Evolutionary conservation across 768 basidiomycete species (phyloP).

Genomic region (Leccinum pellstonianum): DNA sequence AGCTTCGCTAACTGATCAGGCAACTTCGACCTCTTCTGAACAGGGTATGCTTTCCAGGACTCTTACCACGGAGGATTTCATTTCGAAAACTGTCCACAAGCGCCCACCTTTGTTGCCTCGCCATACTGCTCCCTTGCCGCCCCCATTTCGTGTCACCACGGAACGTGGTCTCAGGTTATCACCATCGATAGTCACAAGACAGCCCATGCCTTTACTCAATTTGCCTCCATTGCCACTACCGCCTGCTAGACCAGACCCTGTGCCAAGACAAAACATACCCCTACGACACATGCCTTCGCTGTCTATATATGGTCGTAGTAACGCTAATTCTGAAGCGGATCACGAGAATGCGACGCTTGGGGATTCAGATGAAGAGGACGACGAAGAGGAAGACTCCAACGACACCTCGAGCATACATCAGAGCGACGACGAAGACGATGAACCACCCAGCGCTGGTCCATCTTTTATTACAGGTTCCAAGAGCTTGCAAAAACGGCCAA

Average conservation of each 20-base stretch:
- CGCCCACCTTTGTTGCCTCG: constrained; percentile 10
- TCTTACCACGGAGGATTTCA: background rate
- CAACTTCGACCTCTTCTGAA: constrained; percentile 3
- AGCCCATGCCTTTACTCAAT: constrained; percentile 46
- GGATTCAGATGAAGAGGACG: constrained; percentile 38
- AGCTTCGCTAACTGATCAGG: constrained; percentile 1
- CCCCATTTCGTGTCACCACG: constrained; percentile 26
- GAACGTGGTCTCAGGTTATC: constrained; percentile 43
- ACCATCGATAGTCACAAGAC: constrained; percentile 45
- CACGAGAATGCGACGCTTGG: constrained; percentile 20
- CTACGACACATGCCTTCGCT: constrained; percentile 58
- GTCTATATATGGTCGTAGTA: constrained; percentile 36
- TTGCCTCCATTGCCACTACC: constrained; percentile 48
- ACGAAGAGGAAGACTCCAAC: constrained; percentile 34
- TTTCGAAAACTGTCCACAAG: constrained; percentile 3
- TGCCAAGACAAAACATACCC: constrained; percentile 27
- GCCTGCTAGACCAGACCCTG: constrained; percentile 11
- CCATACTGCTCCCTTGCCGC: constrained; percentile 17
- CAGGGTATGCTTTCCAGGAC: background rate
- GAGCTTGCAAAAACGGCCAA: constrained; percentile 13
- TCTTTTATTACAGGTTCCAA: constrained; percentile 9
- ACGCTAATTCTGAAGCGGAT: constrained; percentile 23
- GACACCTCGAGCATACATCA: constrained; percentile 36
- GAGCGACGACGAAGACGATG: constrained; percentile 38
- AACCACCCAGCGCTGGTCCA: constrained; percentile 23